Evolutionary conservation across 768 basidiomycete genomes (phyloP).

Genomic region (Amanita pallidorosea): DNA sequence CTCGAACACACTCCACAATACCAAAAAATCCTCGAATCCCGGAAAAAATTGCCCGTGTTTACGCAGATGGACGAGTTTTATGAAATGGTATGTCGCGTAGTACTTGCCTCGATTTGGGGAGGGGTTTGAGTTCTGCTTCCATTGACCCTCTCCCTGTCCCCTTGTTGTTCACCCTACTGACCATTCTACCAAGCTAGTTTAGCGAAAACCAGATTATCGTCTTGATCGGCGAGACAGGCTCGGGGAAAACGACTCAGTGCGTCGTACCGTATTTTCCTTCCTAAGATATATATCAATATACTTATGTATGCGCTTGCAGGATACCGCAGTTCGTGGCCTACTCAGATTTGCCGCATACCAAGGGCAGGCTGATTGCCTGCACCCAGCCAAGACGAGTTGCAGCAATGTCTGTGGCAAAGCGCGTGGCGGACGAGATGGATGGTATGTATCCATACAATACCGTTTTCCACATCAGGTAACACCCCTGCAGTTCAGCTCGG

Average conservation of each 20-base stretch:
- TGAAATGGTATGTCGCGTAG: constrained; percentile 55
- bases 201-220: constrained; percentile 75
- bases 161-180: constrained; percentile 11
- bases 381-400: constrained; percentile 90
- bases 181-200: constrained; percentile 33
- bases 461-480: neutral
- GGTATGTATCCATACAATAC: constrained; percentile 38
- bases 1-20: constrained; percentile 68
- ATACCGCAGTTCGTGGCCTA: constrained; percentile 96
- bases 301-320: constrained; percentile 26
- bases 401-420: constrained; percentile 84
- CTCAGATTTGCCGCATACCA: constrained; percentile 84
- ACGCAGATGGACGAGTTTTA: constrained; percentile 90
- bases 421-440: constrained; percentile 94
- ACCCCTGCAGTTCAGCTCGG: constrained; percentile 65
- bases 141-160: constrained; percentile 19
- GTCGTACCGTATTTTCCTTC: constrained; percentile 15
- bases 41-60: constrained; percentile 87
- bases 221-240: constrained; percentile 91
- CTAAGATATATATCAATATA: neutral
- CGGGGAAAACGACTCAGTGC: constrained; percentile 92
- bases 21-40: constrained; percentile 72
- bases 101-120: constrained; percentile 20
- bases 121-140: constrained; percentile 33
- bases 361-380: constrained; percentile 86